Percentiles rank a stretch among this genome's conserved stretches.
These are phyloP conservation scores for Gracilaria caudata DNA, from an alignment of 23 red algal genomes.

Conservation along the genomic window DNA sequence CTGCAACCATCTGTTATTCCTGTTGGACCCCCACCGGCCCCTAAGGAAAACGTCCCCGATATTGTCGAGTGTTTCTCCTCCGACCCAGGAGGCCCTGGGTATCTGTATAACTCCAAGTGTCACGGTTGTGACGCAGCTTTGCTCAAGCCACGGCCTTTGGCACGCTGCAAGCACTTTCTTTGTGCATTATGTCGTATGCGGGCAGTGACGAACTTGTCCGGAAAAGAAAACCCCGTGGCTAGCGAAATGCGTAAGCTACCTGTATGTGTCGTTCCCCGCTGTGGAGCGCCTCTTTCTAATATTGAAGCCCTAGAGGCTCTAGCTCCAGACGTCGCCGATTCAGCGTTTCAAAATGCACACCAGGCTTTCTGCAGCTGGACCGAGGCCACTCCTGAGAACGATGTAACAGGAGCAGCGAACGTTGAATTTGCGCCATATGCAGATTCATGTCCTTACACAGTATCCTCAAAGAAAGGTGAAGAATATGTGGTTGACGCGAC, in stretches of 20 bases:
- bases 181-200: conserved; percentile 24
- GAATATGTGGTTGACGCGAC: neutral
- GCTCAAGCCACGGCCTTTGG: conserved; percentile 1
- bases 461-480: neutral
- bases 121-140: neutral
- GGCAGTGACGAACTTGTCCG: neutral
- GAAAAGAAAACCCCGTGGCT: neutral
- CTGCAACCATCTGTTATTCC: conserved; percentile 14
- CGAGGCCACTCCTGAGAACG: conserved; percentile 7
- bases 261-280: neutral
- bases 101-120: neutral
- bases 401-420: conserved; percentile 17
- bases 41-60: neutral
- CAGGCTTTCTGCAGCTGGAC: conserved; percentile 38
- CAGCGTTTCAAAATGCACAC: conserved; percentile 10
- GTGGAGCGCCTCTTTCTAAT: conserved; percentile 42
- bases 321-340: conserved; percentile 31
- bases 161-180: conserved; percentile 8
- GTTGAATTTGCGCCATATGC: conserved; percentile 26
- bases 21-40: neutral
- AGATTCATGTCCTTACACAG: neutral
- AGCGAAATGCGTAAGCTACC: neutral
- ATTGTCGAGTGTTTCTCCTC: neutral
- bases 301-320: conserved; percentile 44
- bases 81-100: neutral